A percentile compares a stretch with the other conserved stretches of the same genome.
phyloP scores from a whole-genome alignment of 345 rosid species.

The Chamaenerion angustifolium region DNA sequence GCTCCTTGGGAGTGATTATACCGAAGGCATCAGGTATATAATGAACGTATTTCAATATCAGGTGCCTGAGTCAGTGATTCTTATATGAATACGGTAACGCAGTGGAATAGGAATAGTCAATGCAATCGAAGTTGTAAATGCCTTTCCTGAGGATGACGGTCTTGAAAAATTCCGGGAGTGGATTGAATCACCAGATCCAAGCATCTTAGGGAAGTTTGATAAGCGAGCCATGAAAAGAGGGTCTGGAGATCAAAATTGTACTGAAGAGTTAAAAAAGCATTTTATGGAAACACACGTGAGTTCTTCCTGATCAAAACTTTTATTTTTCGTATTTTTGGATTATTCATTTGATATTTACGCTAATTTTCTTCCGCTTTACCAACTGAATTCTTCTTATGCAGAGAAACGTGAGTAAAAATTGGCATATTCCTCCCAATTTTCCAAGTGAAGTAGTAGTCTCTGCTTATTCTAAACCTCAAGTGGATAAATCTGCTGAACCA shows the following conservation, averaged over 20 bases:
- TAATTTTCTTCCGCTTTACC: background rate
- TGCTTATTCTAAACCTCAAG: conserved; percentile 79
- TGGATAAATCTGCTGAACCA: conserved; percentile 78
- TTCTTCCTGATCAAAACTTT: background rate
- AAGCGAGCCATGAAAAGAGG: conserved; percentile 30
- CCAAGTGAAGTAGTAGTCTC: conserved; percentile 80
- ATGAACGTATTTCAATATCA: background rate
- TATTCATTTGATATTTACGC: background rate
- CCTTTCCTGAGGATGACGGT: conserved; percentile 89
- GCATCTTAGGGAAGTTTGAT: conserved; percentile 52
- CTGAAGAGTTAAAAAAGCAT: conserved; percentile 38
- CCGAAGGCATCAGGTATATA: conserved; percentile 83
- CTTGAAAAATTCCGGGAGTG: conserved; percentile 79
- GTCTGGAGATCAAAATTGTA: conserved; percentile 15
- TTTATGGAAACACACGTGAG: conserved; percentile 86
- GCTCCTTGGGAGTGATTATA: conserved; percentile 97
- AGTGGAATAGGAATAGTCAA: conserved; percentile 98
- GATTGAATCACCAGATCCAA: conserved; percentile 96
- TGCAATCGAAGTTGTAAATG: conserved; percentile 89
- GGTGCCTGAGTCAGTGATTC: background rate
- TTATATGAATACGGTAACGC: conserved; percentile 11
- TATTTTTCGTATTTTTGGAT: conserved; percentile 6
- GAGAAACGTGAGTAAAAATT: conserved; percentile 98
- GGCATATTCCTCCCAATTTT: conserved; percentile 83
- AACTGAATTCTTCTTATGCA: conserved; percentile 13